These are phyloP conservation scores for Penicillium paradoxum DNA, from an alignment of 495 filamentous ascomycete genomes.

Conservation along the genomic window DNA sequence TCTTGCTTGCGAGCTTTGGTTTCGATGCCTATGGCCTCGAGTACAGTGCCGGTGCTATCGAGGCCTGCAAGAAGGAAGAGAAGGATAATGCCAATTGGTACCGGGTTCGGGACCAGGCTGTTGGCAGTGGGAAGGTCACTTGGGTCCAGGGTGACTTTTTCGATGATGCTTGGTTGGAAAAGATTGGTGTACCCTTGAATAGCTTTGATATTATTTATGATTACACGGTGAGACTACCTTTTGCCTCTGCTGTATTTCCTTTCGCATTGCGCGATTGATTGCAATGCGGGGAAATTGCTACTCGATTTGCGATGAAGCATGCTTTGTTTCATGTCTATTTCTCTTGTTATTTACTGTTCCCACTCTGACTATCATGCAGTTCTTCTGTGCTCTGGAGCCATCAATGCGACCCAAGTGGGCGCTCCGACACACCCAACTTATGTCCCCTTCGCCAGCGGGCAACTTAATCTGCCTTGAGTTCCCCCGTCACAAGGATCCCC, in stretches of 20 bases:
- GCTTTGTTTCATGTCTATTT: background rate
- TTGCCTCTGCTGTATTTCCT: background rate
- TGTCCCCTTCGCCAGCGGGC: constrained; percentile 51
- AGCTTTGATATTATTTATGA: constrained; percentile 80
- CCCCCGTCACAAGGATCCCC: constrained; percentile 63
- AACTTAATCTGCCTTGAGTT: constrained; percentile 76
- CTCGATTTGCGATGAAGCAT: background rate
- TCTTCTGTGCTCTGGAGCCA: constrained; percentile 72
- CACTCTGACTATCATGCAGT: constrained; percentile 45
- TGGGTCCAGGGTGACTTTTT: constrained; percentile 74
- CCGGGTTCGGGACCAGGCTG: constrained; percentile 35
- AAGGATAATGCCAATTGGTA: constrained; percentile 39
- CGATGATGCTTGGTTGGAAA: constrained; percentile 52
- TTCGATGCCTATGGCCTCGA: constrained; percentile 75
- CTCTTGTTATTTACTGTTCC: constrained; percentile 4
- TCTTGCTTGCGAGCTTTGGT: constrained; percentile 63
- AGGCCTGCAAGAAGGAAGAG: constrained; percentile 48
- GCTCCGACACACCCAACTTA: constrained; percentile 56
- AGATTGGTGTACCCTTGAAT: constrained; percentile 38
- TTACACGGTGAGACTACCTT: constrained; percentile 59
- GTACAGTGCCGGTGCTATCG: constrained; percentile 52
- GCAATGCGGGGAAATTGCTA: background rate
- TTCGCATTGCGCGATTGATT: background rate
- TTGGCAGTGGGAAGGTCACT: constrained; percentile 49
- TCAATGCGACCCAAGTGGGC: constrained; percentile 65